Evolutionary conservation across 129 eudicot genomes (phyloP).

Genomic region (Cynara cardunculus): DNA sequence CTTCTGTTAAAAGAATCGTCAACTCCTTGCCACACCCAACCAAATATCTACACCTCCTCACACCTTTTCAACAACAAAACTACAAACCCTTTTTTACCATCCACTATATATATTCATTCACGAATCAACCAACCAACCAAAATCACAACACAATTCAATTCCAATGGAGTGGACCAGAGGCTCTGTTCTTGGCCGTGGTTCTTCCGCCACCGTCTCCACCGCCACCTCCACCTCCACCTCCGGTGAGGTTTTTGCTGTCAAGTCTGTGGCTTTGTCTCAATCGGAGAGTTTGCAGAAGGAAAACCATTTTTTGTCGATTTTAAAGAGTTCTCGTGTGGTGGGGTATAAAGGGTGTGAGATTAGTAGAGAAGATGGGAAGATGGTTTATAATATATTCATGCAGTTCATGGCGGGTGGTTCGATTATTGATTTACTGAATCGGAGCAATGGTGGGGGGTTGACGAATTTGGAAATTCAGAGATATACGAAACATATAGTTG

Average conservation of each 20-base stretch:
- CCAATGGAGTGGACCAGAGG: conserved; percentile 84
- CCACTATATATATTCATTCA: conserved; percentile 6
- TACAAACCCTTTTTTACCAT: background rate
- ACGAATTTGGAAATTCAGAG: conserved; percentile 28
- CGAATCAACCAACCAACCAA: conserved; percentile 4
- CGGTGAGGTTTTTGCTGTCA: conserved; percentile 56
- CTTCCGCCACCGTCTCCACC: conserved; percentile 66
- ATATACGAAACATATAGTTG: conserved; percentile 46
- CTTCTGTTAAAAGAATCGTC: conserved; percentile 42
- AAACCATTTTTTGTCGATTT: conserved; percentile 38
- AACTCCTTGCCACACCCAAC: conserved; percentile 53
- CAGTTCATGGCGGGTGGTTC: conserved; percentile 58
- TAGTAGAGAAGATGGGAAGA: conserved; percentile 33
- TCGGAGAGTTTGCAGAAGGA: conserved; percentile 54
- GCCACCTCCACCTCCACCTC: conserved; percentile 42
- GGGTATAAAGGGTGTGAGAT: conserved; percentile 54
- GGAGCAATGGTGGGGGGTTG: conserved; percentile 27
- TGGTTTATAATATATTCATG: conserved; percentile 51
- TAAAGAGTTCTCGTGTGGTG: conserved; percentile 46
- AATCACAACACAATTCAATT: background rate
- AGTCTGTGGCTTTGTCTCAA: conserved; percentile 40
- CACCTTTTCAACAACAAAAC: conserved; percentile 31
- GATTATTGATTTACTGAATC: conserved; percentile 33
- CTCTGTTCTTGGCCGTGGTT: conserved; percentile 64
- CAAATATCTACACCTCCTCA: conserved; percentile 30